Percentiles rank a stretch among this genome's conserved stretches.
Conservation (phyloP, 345 rosid species). For the Heritiera littoralis region DNA sequence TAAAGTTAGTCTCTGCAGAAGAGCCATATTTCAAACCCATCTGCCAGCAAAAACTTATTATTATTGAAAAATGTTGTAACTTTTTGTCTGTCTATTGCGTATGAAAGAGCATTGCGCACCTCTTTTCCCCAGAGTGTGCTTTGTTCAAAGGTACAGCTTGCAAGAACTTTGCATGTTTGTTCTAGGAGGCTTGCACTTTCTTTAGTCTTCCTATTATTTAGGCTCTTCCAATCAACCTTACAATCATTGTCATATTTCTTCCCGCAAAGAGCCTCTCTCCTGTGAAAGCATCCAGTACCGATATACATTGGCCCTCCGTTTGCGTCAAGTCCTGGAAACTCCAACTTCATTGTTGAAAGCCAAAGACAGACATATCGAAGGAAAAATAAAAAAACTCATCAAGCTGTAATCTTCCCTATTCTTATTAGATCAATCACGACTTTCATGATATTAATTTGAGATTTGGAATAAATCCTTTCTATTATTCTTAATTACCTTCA, state of each 20-base stretch:
- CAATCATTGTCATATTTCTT: too few relatives aligned
- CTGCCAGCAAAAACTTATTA: neutral
- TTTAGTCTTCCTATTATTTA: slow-evolving; percentile 5
- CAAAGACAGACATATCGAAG: neutral
- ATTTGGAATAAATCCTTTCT: neutral
- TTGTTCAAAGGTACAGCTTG: neutral
- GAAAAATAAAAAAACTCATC: too few relatives aligned
- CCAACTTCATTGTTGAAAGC: too few relatives aligned
- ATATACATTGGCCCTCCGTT: too few relatives aligned
- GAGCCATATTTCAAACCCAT: slow-evolving; percentile 28
- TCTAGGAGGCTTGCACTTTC: neutral
- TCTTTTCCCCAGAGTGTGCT: neutral
- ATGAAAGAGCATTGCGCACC: neutral
- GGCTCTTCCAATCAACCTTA: neutral
- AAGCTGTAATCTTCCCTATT: neutral
- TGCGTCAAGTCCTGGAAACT: too few relatives aligned
- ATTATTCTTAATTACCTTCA: neutral
- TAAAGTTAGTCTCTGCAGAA: slow-evolving; percentile 34
- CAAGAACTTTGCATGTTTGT: neutral
- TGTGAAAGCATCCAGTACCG: too few relatives aligned
- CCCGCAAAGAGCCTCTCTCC: too few relatives aligned
- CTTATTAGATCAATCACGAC: neutral
- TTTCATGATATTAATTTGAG: too few relatives aligned
- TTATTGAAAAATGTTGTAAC: neutral
- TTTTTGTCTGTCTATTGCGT: neutral